These are phyloP conservation scores for Neonectria sp. DNA, from an alignment of 2,329 filamentous ascomycete species.

Conservation along the genomic window DNA sequence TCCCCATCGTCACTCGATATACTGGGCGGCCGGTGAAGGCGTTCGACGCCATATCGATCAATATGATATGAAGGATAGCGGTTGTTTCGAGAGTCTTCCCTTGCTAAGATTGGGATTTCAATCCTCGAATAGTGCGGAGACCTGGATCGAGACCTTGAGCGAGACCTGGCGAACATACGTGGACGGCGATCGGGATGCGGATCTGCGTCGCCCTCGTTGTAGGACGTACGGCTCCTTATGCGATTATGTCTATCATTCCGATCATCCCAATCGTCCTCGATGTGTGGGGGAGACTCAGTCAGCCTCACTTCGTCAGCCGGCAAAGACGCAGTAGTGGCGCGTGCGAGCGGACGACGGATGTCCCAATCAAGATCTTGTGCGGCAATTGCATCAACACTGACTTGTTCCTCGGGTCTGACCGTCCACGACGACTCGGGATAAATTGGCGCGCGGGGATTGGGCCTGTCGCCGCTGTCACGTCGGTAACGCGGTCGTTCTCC, in stretches of 20 bases:
- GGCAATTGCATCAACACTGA: constrained; percentile 16
- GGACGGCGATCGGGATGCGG: not conserved
- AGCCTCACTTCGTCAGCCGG: constrained; percentile 17
- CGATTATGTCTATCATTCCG: constrained; percentile 7
- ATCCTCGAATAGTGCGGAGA: constrained; percentile 24
- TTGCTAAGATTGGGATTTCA: constrained; percentile 13
- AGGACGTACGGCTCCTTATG: constrained; percentile 2
- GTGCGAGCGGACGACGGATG: not conserved
- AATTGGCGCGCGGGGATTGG: not conserved
- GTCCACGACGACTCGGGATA: constrained; percentile 1
- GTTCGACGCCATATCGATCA: constrained; percentile 25
- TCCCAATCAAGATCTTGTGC: not conserved
- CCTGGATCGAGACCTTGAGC: constrained; percentile 26
- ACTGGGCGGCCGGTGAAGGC: constrained; percentile 26
- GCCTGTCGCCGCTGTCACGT: constrained; percentile 21
- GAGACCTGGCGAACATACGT: not conserved
- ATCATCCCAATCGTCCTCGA: constrained; percentile 26
- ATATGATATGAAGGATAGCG: constrained; percentile 5
- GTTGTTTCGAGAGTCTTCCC: constrained; percentile 20
- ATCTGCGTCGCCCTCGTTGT: not conserved
- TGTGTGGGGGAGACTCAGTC: constrained; percentile 38
- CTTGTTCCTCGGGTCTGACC: constrained; percentile 8
- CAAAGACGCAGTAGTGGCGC: not conserved
- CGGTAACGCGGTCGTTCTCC: constrained; percentile 15
- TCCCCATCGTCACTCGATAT: constrained; percentile 48